Evolutionary conservation across 2,329 filamentous ascomycete genomes (phyloP).

Genomic region (Exophiala dermatitidis): DNA sequence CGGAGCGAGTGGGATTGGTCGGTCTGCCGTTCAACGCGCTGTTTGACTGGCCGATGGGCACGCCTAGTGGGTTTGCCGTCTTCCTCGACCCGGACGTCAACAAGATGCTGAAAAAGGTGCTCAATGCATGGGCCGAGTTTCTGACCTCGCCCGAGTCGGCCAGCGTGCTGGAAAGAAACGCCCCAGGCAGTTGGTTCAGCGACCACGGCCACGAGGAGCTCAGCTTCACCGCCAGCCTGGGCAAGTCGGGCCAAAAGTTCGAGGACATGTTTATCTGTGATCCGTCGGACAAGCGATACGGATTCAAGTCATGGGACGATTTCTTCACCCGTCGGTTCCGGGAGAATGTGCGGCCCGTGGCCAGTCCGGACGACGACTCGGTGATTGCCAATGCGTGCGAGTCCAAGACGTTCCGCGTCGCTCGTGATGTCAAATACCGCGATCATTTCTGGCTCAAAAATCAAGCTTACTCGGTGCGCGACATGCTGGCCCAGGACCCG

Average conservation of each 20-base stretch:
- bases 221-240: slow-evolving; percentile 28
- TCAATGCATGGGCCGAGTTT: slow-evolving; percentile 43
- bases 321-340: slow-evolving; percentile 59
- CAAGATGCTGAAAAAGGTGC: slow-evolving; percentile 44
- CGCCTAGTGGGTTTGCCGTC: slow-evolving; percentile 46
- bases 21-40: slow-evolving; percentile 53
- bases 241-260: slow-evolving; percentile 27
- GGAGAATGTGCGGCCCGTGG: slow-evolving; percentile 52
- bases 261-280: slow-evolving; percentile 31
- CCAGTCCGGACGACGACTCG: slow-evolving; percentile 46
- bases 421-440: slow-evolving; percentile 45
- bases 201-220: slow-evolving; percentile 34
- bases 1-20: slow-evolving; percentile 39
- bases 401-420: slow-evolving; percentile 51
- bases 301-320: slow-evolving; percentile 61
- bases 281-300: slow-evolving; percentile 35
- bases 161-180: slow-evolving; percentile 36
- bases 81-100: slow-evolving; percentile 51
- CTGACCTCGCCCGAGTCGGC: slow-evolving; percentile 48
- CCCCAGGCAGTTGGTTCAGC: slow-evolving; percentile 37
- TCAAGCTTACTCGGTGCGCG: slow-evolving; percentile 58
- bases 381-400: slow-evolving; percentile 61
- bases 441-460: slow-evolving; percentile 63
- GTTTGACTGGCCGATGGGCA: slow-evolving; percentile 55
- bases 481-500: slow-evolving; percentile 56